A percentile compares a stretch with the other conserved stretches of the same genome.
These are phyloP conservation scores for Pleurotus eryngii DNA, from an alignment of 768 basidiomycete species.

Conservation along the genomic window DNA sequence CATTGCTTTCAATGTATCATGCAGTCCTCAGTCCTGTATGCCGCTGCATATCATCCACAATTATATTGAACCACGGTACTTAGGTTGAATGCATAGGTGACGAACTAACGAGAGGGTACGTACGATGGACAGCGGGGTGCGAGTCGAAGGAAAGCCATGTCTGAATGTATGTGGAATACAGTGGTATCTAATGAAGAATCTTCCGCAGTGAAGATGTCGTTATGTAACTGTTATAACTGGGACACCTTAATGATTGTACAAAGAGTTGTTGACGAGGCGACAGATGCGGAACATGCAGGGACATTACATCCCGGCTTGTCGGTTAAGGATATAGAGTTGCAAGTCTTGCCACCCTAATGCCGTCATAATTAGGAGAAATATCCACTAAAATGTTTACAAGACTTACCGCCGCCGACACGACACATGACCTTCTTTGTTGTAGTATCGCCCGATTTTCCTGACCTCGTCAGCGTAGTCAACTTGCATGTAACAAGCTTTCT, in stretches of 20 bases:
- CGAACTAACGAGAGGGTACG: too few relatives aligned
- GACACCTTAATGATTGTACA: neutral
- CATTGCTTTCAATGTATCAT: too few relatives aligned
- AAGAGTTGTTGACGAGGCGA: neutral
- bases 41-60: too few relatives aligned
- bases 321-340: constrained; percentile 71
- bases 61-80: too few relatives aligned
- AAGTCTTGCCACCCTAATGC: constrained; percentile 75
- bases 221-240: neutral
- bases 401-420: constrained; percentile 81
- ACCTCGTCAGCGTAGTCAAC: constrained; percentile 72
- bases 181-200: too few relatives aligned
- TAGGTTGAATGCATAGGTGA: too few relatives aligned
- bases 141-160: too few relatives aligned
- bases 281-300: neutral
- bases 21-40: too few relatives aligned
- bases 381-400: neutral
- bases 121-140: too few relatives aligned
- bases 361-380: neutral
- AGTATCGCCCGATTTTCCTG: constrained; percentile 45
- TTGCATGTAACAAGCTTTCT: constrained; percentile 77
- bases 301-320: constrained; percentile 60
- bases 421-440: constrained; percentile 88
- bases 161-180: too few relatives aligned
- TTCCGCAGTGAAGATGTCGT: too few relatives aligned